phyloP scores from a whole-genome alignment of 352 stramenopile genomes.

The Phytopythium boreale region DNA sequence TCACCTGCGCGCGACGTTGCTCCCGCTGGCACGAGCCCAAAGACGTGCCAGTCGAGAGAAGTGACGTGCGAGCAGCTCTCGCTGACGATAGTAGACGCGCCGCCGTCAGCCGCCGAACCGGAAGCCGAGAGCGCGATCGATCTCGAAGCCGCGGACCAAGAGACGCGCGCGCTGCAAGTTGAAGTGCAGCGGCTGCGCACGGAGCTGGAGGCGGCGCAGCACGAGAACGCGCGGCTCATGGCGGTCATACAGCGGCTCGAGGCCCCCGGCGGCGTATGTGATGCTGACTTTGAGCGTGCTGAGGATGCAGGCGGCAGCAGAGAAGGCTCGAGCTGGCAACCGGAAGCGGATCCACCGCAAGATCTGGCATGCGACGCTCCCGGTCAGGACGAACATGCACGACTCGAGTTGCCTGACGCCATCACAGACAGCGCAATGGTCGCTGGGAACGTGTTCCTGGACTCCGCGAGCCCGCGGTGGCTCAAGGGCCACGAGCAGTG shows the following conservation, averaged over 20 bases:
- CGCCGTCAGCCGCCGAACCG: neutral
- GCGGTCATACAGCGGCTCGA: neutral
- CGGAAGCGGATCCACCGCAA: neutral
- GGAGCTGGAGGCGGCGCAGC: neutral
- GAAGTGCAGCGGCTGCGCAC: conserved; percentile 5
- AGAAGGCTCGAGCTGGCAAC: neutral
- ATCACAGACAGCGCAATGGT: conserved; percentile 3
- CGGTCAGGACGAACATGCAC: neutral
- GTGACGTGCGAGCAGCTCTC: neutral
- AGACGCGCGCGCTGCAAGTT: conserved; percentile 1
- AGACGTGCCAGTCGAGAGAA: neutral
- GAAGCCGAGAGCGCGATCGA: conserved; percentile 4
- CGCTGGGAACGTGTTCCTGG: conserved; percentile 24
- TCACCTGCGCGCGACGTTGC: neutral
- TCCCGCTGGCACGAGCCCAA: neutral
- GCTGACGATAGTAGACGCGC: neutral
- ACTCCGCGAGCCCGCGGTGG: conserved; percentile 16
- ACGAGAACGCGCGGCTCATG: conserved; percentile 6
- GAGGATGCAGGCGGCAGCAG: neutral
- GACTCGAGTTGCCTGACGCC: conserved; percentile 2
- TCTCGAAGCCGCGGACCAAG: neutral
- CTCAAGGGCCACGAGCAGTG: conserved; percentile 48
- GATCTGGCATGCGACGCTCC: conserved; percentile 12
- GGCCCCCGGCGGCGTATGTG: neutral
- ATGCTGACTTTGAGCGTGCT: neutral